Conservation (phyloP, 257 asterid genomes). For the Cruciata laevipes region DNA sequence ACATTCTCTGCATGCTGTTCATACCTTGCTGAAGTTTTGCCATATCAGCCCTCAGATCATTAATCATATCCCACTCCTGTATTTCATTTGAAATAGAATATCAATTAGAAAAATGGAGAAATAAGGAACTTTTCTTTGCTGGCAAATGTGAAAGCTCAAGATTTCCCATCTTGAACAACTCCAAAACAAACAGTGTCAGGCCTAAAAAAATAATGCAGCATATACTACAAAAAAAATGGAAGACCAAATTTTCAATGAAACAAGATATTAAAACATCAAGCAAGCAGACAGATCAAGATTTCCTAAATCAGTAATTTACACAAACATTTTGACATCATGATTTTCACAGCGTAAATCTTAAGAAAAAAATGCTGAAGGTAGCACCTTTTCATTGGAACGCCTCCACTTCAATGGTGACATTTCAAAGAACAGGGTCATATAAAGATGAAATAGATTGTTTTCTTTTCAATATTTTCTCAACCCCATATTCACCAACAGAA, state of each 20-base stretch:
- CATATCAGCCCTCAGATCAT: slow-evolving; percentile 76
- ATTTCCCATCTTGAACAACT: not conserved
- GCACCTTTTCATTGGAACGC: not conserved
- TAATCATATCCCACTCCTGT: slow-evolving; percentile 87
- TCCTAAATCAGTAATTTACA: not conserved
- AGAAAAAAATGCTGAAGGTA: not conserved
- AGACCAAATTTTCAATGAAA: not conserved
- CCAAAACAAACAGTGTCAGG: not conserved
- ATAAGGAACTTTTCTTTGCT: not conserved
- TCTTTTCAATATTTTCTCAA: not conserved
- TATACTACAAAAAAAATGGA: not conserved
- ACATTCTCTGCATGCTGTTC: slow-evolving; percentile 95
- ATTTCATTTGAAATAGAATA: slow-evolving; percentile 16
- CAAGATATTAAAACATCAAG: not conserved
- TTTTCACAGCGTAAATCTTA: not conserved
- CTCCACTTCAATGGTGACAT: not conserved
- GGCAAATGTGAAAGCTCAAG: not conserved
- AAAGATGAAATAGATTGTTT: not conserved
- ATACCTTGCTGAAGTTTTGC: slow-evolving; percentile 88
- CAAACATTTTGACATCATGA: not conserved
- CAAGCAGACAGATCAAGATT: not conserved
- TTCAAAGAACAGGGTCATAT: not conserved
- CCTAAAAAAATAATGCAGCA: not conserved
- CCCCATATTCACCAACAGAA: not conserved
- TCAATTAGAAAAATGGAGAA: not conserved